Conservation (phyloP, 2,329 filamentous ascomycete species). For the Aspergillus jensenii region DNA sequence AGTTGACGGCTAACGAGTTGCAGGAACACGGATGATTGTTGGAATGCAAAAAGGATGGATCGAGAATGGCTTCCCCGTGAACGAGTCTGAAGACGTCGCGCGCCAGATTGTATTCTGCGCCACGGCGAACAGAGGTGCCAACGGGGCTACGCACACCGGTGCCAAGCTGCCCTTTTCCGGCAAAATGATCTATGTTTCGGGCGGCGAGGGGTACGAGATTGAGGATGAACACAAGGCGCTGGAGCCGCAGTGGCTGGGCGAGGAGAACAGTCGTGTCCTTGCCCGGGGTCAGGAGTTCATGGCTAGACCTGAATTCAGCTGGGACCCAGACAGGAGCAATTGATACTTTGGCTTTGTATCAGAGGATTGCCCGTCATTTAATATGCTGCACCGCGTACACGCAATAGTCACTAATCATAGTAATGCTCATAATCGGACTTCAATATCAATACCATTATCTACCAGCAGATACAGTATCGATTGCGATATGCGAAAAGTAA, state of each 20-base stretch:
- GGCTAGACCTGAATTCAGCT: background rate
- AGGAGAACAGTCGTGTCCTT: background rate
- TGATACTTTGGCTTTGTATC: background rate
- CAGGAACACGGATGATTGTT: constrained; percentile 2
- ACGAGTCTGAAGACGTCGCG: constrained; percentile 4
- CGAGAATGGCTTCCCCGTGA: background rate
- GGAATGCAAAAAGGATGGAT: constrained; percentile 5
- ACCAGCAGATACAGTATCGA: too few species aligned
- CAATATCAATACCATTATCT: too few species aligned
- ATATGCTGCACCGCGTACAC: too few species aligned
- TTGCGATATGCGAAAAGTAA: too few species aligned
- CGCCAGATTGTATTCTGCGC: background rate
- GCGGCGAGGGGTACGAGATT: constrained; percentile 4
- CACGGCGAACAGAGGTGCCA: background rate
- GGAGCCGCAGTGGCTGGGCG: constrained; percentile 2
- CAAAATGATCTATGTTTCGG: constrained; percentile 1
- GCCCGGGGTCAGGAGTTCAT: background rate
- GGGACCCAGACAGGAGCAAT: background rate
- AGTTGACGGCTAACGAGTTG: background rate
- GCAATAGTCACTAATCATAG: background rate
- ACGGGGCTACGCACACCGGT: background rate
- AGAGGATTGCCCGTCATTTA: too few species aligned
- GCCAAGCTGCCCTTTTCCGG: constrained; percentile 1
- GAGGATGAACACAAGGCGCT: background rate
- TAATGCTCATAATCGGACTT: too few species aligned